These are phyloP conservation scores for Trichomonascus vanleenenianus DNA, from an alignment of 805 yeast species.

Conservation along the genomic window DNA sequence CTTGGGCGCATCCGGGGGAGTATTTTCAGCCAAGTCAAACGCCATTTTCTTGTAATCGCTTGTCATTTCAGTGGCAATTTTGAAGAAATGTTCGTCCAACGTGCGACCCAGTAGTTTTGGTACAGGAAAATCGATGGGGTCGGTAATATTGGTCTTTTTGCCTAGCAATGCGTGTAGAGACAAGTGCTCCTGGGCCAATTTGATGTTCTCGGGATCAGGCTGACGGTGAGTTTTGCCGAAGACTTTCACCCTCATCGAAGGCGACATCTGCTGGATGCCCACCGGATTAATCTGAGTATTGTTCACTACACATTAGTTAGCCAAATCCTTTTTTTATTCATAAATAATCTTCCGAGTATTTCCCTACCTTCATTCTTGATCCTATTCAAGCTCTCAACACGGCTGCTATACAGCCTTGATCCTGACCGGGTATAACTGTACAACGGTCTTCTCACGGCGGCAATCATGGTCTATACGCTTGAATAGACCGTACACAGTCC, in stretches of 20 bases:
- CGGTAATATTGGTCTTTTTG: constrained; percentile 54
- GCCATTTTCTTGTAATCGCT: constrained; percentile 54
- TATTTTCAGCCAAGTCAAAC: constrained; percentile 34
- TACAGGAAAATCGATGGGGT: constrained; percentile 43
- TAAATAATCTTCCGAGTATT: too few relatives aligned
- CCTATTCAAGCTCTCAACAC: constrained; percentile 1
- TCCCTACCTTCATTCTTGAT: constrained; percentile 1
- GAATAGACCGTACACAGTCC: too few relatives aligned
- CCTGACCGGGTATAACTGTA: too few relatives aligned
- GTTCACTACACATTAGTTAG: not conserved
- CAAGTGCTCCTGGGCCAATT: constrained; percentile 55
- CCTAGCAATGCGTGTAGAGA: constrained; percentile 61
- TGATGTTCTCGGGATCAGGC: constrained; percentile 31
- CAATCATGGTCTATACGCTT: not conserved
- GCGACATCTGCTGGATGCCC: constrained; percentile 26
- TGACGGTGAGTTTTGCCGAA: constrained; percentile 14
- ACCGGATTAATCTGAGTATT: constrained; percentile 21
- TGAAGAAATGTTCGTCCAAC: constrained; percentile 79
- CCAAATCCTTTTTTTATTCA: too few relatives aligned
- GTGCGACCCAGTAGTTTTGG: constrained; percentile 68
- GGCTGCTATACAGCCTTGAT: not conserved
- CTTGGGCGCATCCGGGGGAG: constrained; percentile 36
- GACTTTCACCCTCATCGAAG: constrained; percentile 15
- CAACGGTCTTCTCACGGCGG: not conserved
- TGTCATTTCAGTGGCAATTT: constrained; percentile 47